phyloP scores from a whole-genome alignment of 129 eudicot genomes.

The Scalesia atractyloides region DNA sequence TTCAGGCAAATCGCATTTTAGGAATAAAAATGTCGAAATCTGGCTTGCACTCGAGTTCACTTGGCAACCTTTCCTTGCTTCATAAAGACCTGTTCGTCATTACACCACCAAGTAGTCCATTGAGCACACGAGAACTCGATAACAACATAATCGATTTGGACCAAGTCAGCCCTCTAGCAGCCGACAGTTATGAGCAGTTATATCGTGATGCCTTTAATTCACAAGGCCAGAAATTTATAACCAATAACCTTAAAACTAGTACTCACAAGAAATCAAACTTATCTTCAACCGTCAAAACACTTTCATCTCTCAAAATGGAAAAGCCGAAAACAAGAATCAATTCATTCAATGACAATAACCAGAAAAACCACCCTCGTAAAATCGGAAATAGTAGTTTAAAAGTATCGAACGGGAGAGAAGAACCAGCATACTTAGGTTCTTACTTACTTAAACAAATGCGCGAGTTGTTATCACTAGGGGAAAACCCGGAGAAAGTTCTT shows the following conservation, averaged over 20 bases:
- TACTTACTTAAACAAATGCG: constrained; percentile 4
- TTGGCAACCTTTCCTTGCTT: constrained; percentile 26
- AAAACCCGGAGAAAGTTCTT: constrained; percentile 4
- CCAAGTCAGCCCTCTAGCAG: constrained; percentile 49
- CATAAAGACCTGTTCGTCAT: constrained; percentile 41
- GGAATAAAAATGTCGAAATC: constrained; percentile 24
- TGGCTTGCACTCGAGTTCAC: not conserved
- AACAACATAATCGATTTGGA: constrained; percentile 69
- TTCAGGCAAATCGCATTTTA: constrained; percentile 10
- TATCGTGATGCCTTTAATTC: constrained; percentile 55
- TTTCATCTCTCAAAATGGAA: not conserved
- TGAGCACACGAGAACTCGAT: constrained; percentile 55
- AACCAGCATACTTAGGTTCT: not conserved
- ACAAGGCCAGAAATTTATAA: constrained; percentile 15
- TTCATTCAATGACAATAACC: not conserved
- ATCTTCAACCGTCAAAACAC: not conserved
- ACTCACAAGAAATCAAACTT: not conserved
- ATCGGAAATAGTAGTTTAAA: not conserved
- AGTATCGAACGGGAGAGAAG: not conserved
- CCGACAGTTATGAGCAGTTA: constrained; percentile 59
- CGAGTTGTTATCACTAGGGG: not conserved
- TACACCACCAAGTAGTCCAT: constrained; percentile 69
- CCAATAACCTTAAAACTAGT: not conserved
- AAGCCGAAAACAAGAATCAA: not conserved
- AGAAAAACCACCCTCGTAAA: not conserved